Evolutionary conservation across 2,329 filamentous ascomycete species (phyloP).

Genomic region (Endocalyx cinctus): DNA sequence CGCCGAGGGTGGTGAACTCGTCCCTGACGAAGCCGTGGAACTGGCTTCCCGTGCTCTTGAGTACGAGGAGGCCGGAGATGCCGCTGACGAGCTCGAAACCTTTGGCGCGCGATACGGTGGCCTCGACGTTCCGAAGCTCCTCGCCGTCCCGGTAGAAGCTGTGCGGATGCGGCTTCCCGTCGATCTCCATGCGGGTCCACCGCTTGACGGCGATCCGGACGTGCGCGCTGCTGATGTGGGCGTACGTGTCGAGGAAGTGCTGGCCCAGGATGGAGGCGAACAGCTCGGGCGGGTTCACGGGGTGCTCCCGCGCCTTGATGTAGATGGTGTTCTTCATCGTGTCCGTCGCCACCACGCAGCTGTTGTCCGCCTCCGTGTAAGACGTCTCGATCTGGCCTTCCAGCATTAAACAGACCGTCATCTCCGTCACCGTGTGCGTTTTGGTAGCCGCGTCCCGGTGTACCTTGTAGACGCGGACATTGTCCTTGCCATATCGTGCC

Average conservation of each 20-base stretch:
- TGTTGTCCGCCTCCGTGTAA: slow-evolving; percentile 93
- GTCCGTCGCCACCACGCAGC: slow-evolving; percentile 91
- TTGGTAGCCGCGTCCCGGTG: slow-evolving; percentile 72
- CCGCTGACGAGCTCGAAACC: slow-evolving; percentile 74
- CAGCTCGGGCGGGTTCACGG: slow-evolving; percentile 87
- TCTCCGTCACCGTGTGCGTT: slow-evolving; percentile 82
- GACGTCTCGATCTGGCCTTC: slow-evolving; percentile 88
- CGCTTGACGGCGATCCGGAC: slow-evolving; percentile 79
- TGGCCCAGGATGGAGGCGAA: slow-evolving; percentile 79
- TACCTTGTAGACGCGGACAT: slow-evolving; percentile 96
- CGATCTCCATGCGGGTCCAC: slow-evolving; percentile 84
- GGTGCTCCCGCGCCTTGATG: slow-evolving; percentile 90
- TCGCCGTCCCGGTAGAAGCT: slow-evolving; percentile 87
- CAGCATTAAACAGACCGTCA: slow-evolving; percentile 88
- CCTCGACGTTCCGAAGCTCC: slow-evolving; percentile 82
- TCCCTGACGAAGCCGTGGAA: slow-evolving; percentile 94
- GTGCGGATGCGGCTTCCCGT: slow-evolving; percentile 89
- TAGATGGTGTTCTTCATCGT: slow-evolving; percentile 98
- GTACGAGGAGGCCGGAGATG: slow-evolving; percentile 77
- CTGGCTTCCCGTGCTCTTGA: slow-evolving; percentile 94
- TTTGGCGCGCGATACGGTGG: slow-evolving; percentile 58
- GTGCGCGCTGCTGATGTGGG: slow-evolving; percentile 81
- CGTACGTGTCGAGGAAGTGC: slow-evolving; percentile 85
- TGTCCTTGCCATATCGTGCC: slow-evolving; percentile 90
- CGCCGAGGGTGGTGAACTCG: slow-evolving; percentile 84